phyloP scores from a whole-genome alignment of 768 basidiomycete species.

The Collybia sordida region DNA sequence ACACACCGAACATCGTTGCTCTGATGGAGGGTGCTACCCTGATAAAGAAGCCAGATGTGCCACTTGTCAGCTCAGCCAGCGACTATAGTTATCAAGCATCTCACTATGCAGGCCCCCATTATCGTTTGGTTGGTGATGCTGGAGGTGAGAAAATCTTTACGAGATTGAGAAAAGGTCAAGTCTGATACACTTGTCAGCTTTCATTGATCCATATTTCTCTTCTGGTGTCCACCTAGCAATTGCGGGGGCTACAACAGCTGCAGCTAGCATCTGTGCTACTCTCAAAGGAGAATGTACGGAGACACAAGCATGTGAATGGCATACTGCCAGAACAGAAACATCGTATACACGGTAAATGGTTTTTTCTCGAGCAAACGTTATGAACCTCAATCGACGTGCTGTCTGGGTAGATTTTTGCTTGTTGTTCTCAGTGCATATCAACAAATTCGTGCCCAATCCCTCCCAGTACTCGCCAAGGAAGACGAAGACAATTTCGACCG shows the following conservation, averaged over 20 bases:
- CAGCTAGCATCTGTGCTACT: conserved; percentile 26
- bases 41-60: conserved; percentile 17
- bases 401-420: conserved; percentile 35
- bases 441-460: conserved; percentile 41
- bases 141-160: conserved; percentile 26
- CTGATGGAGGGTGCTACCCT: conserved; percentile 33
- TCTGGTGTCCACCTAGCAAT: conserved; percentile 35
- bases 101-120: conserved; percentile 32
- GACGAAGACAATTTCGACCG: conserved; percentile 48
- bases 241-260: conserved; percentile 29
- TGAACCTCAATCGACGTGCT: no score
- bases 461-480: conserved; percentile 38
- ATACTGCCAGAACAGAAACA: conserved; percentile 22
- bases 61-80: conserved; percentile 23
- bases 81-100: conserved; percentile 38
- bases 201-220: conserved; percentile 42
- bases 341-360: conserved; percentile 26
- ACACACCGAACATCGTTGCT: conserved; percentile 27
- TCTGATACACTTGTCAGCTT: conserved; percentile 23
- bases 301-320: conserved; percentile 20
- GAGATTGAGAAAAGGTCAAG: not conserved
- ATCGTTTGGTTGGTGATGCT: conserved; percentile 40
- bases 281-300: conserved; percentile 22
- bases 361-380: no score
- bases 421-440: conserved; percentile 49